phyloP scores from a whole-genome alignment of 1,284 basidiomycete genomes.

The Veloporphyrellus conicus region DNA sequence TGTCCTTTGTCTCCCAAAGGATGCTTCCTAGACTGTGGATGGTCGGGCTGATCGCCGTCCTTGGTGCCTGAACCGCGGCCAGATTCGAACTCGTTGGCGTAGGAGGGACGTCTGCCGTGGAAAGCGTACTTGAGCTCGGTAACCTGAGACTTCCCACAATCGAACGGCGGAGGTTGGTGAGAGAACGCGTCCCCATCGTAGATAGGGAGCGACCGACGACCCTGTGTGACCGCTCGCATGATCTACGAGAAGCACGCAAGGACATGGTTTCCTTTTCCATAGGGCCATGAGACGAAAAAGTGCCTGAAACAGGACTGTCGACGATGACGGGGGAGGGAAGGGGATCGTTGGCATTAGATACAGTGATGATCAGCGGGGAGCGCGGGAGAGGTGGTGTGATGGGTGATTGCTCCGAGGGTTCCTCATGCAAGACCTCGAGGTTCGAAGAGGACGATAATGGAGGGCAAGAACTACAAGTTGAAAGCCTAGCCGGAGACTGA shows the following conservation, averaged over 20 bases:
- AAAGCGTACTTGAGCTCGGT: slow-evolving; percentile 19
- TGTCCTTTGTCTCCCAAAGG: slow-evolving; percentile 44
- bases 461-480: slow-evolving; percentile 20
- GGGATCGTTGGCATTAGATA: slow-evolving; percentile 14
- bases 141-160: slow-evolving; percentile 31
- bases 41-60: slow-evolving; percentile 50
- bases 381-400: slow-evolving; percentile 9
- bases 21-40: slow-evolving; percentile 58
- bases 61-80: slow-evolving; percentile 13
- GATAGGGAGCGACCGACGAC: slow-evolving; percentile 6
- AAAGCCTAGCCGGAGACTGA: slow-evolving; percentile 16
- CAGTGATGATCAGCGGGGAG: slow-evolving; percentile 13
- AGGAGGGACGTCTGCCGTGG: slow-evolving; percentile 13
- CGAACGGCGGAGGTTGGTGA: slow-evolving; percentile 40
- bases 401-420: slow-evolving; percentile 22
- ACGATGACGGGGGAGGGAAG: slow-evolving; percentile 4
- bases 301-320: slow-evolving; percentile 27
- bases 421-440: slow-evolving; percentile 32
- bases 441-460: slow-evolving; percentile 24
- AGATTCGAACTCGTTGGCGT: background rate
- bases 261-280: slow-evolving; percentile 16
- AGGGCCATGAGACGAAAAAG: slow-evolving; percentile 20
- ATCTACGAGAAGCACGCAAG: slow-evolving; percentile 10
- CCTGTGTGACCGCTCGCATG: slow-evolving; percentile 15
- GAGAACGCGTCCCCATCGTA: slow-evolving; percentile 30